Evolutionary conservation across 805 yeast genomes (phyloP).

Genomic region (Maudiozyma bulderi): DNA sequence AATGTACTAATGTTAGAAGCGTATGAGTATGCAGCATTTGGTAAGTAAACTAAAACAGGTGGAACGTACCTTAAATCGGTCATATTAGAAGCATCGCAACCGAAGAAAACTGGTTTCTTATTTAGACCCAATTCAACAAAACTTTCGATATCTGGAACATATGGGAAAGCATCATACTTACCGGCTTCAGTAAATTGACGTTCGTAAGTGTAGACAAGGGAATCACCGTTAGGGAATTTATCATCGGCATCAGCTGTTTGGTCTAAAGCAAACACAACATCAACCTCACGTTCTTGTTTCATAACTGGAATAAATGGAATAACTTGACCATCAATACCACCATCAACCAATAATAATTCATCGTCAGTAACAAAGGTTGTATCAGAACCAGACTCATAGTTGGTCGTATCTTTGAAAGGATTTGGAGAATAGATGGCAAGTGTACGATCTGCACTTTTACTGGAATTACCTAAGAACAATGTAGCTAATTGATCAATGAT

Average conservation of each 20-base stretch:
- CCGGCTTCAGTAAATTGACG: constrained; percentile 51
- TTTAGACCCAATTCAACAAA: constrained; percentile 54
- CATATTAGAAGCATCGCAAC: constrained; percentile 61
- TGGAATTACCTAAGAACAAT: constrained; percentile 1
- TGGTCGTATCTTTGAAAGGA: constrained; percentile 47
- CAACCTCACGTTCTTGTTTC: constrained; percentile 49
- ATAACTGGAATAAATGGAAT: constrained; percentile 58
- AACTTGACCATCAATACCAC: constrained; percentile 60
- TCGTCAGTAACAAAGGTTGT: constrained; percentile 33
- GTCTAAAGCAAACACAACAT: constrained; percentile 54
- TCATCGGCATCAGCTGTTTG: constrained; percentile 56
- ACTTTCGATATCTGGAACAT: constrained; percentile 62
- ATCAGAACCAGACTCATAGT: constrained; percentile 24
- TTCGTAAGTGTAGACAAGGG: constrained; percentile 45
- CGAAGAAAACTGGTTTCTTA: constrained; percentile 68
- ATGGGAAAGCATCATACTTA: constrained; percentile 59
- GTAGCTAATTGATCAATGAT: constrained; percentile 22
- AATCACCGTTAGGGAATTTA: constrained; percentile 59
- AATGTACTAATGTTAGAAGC: constrained; percentile 63
- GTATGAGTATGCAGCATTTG: constrained; percentile 59
- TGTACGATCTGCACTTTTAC: background rate
- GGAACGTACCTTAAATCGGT: constrained; percentile 49
- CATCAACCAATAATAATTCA: constrained; percentile 51
- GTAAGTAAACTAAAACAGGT: constrained; percentile 66
- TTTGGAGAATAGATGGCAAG: constrained; percentile 59